Base-by-base conservation (phyloP, 106 monocot genomes). In the Dioscorea alata region DNA sequence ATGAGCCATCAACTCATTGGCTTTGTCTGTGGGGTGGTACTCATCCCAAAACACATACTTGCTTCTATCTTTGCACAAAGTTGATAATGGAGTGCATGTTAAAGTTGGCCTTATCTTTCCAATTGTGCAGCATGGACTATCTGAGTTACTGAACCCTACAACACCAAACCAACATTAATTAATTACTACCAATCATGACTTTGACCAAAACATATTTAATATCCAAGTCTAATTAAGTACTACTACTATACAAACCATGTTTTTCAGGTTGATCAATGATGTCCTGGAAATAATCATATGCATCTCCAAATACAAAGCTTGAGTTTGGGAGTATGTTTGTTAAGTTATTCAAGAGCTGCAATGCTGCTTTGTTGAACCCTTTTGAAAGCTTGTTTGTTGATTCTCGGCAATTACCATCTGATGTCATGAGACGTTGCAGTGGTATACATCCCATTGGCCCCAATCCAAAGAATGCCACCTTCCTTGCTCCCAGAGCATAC, bases 401-500 rank as follows among this genome's bases (percentile, higher is more conserved):
- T 33, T 86, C 76, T 71, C 86, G 86, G 66, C 91, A 96, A 0
- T 54, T 64, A 18, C 92, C 96, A 1, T 88, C 67, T 0, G 81
- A 70, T 1, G 83, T 84, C 74, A 86, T 15, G 68, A 79, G 61
- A 1, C 95, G 71, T 74, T 91, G 95, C 59, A 96, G 66, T 14
- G 96, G 96, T 33, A 96, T 96, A 84, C 96, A 96, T 5, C 92
- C 96, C 96, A 96, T 96, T 0, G 96, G 96, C 17, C 96, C 96
- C 16, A 96, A 72, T 2, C 96, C 96, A 65, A 96, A 84, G 76
- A 96, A 96, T 1, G 80, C 86, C 50, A 96, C 32, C 34, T 77
- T 50, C 23, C 96, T 71, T 2, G 83, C 91, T 2, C 96, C 91
- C 21, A 92, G 16, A 0, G 77, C 59, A 63, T 96, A 61, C 63